Evolutionary conservation across 257 asterid species (phyloP), one percentile per base, ranked within the genome.

Genomic region (Lantana camara): DNA sequence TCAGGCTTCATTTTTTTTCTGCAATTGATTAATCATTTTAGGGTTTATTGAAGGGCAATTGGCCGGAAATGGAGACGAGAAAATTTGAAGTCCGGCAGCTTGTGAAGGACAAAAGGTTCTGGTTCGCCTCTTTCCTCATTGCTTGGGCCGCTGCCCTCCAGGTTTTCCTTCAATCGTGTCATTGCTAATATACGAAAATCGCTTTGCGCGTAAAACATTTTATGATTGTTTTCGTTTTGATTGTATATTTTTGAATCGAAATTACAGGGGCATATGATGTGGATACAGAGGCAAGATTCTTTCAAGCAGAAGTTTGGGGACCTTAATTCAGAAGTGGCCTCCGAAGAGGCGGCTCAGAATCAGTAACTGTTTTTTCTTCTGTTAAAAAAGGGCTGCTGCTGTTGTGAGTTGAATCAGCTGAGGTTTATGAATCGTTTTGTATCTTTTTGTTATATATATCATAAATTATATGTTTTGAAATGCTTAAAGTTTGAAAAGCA

Each of bases 61-160:
- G 24, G 44, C 60, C 53, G 34, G 38, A 57, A 8, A 75, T 83
- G 95, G 84, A 79, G 58, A 56, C 76, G 11, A 74, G 81, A 51
- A 85, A 82, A 62, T 70, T 74, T n/a, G 75, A 82, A 63, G 54
- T 63, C 11, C 73, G 80, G 67, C 81, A 64, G 61, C 79, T 91
- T 34, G 79, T 91, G 67, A 91, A 84, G 79, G 95, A 86, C 29
- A 88, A 84, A 58, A 76, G 75, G 14, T 75, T 91, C 79, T 91
- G 93, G 95, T 7, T 76, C 58, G 95, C 97, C 38, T 91, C 96
- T 27, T 76, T 85, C 75, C 80, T 91, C 20, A 76, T 88, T 42
- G 75, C 68, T 13, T 91, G 97, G 97, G 97, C 97, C 11, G 94
- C 95, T 62, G 89, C 71, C 70, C 86, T 91, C 54, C 97, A 91